Percentiles rank a stretch among this genome's conserved stretches.
Evolutionary conservation across 2,329 filamentous ascomycete species (phyloP).

Genomic region (Penicillium sp.): DNA sequence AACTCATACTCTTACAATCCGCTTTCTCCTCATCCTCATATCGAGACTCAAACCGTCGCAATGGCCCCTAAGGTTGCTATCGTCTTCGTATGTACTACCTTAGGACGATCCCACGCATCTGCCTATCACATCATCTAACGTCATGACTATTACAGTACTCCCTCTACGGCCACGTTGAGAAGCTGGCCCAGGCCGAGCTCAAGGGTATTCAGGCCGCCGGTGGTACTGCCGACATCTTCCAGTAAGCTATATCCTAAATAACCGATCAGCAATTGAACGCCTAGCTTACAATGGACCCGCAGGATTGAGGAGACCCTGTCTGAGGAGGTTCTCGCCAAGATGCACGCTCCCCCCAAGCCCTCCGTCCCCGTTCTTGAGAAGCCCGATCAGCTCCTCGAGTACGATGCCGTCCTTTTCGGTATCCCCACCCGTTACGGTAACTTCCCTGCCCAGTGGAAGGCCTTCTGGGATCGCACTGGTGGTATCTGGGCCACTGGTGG

Average conservation of each 20-base stretch:
- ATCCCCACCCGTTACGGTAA: conserved; percentile 97
- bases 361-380: conserved; percentile 68
- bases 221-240: conserved; percentile 79
- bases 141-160: conserved; percentile 69
- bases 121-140: conserved; percentile 10
- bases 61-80: conserved; percentile 95
- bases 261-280: background rate
- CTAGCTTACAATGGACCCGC: conserved; percentile 18
- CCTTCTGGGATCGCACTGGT: conserved; percentile 83
- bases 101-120: background rate
- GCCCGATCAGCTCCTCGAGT: conserved; percentile 67
- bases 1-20: background rate
- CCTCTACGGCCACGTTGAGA: conserved; percentile 87
- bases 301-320: conserved; percentile 85
- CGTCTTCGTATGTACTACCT: conserved; percentile 69
- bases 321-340: conserved; percentile 81
- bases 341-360: conserved; percentile 82
- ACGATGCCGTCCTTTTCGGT: conserved; percentile 90
- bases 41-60: conserved; percentile 39
- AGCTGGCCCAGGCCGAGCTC: conserved; percentile 87
- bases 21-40: conserved; percentile 6
- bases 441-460: conserved; percentile 95
- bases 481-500: conserved; percentile 78
- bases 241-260: conserved; percentile 57
- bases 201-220: conserved; percentile 87